A percentile compares a stretch with the other conserved stretches of the same genome.
Evolutionary conservation across 2,329 filamentous ascomycete genomes (phyloP).

Genomic region (Pseudogymnoascus destructans): DNA sequence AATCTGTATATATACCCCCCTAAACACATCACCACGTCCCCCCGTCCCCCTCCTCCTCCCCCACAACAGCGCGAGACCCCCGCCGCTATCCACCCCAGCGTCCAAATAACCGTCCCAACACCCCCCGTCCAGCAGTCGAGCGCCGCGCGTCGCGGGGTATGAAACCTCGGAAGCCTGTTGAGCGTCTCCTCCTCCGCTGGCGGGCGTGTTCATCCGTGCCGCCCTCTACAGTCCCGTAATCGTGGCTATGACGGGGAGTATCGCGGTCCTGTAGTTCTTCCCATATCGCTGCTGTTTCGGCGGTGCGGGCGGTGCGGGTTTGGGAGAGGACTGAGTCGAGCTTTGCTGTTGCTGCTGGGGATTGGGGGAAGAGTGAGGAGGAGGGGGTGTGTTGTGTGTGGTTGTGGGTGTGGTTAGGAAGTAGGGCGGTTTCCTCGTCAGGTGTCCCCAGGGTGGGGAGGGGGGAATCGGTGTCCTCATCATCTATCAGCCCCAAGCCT

Average conservation of each 20-base stretch:
- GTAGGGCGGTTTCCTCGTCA: slow-evolving; percentile 25
- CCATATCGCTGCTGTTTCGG: background rate
- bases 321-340: slow-evolving; percentile 22
- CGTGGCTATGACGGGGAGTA: background rate
- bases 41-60: background rate
- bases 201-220: too few species aligned
- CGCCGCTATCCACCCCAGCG: background rate
- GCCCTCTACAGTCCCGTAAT: background rate
- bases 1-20: background rate
- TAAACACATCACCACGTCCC: background rate
- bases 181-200: background rate
- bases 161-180: background rate
- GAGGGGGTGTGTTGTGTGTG: slow-evolving; percentile 21
- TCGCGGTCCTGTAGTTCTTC: background rate
- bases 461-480: slow-evolving; percentile 39
- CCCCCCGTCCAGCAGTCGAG: too few species aligned
- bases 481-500: slow-evolving; percentile 68
- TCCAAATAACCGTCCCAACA: background rate
- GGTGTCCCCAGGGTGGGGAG: slow-evolving; percentile 24
- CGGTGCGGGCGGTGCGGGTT: slow-evolving; percentile 16
- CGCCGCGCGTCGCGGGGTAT: background rate
- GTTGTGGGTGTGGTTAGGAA: slow-evolving; percentile 21
- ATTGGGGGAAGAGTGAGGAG: slow-evolving; percentile 18
- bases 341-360: slow-evolving; percentile 19
- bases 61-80: background rate